Percentiles rank a stretch among this genome's conserved stretches.
Conservation (phyloP, 305 asterid genomes). For the Fraxinus ornus region DNA sequence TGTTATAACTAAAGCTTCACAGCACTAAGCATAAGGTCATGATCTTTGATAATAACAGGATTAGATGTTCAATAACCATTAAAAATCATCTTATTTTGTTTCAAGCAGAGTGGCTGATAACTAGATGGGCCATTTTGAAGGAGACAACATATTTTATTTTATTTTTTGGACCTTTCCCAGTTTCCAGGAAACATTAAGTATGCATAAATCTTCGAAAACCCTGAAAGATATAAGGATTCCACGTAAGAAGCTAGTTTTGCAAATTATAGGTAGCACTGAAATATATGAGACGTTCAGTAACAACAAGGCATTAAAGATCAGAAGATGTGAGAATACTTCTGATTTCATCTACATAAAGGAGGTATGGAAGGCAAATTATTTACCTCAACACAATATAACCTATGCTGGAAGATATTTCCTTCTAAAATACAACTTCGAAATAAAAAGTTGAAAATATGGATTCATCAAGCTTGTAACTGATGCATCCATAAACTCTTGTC, state of each 20-base stretch:
- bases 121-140: background rate
- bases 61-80: background rate
- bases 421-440: background rate
- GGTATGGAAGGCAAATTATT: background rate
- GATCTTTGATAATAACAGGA: background rate
- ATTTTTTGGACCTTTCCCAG: background rate
- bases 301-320: background rate
- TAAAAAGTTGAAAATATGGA: background rate
- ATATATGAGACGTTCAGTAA: background rate
- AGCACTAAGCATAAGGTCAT: conserved; percentile 8
- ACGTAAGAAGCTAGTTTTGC: background rate
- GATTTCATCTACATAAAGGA: background rate
- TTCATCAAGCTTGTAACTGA: conserved; percentile 15
- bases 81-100: background rate
- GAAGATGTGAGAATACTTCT: background rate
- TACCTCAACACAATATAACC: background rate
- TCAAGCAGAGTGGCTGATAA: background rate
- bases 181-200: background rate
- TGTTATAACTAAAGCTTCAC: conserved; percentile 4
- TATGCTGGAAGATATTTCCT: background rate
- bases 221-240: background rate
- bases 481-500: background rate
- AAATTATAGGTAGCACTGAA: background rate
- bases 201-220: background rate
- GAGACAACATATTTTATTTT: background rate